Conservation (phyloP, 257 asterid genomes). For the Solanum sejunctum region DNA sequence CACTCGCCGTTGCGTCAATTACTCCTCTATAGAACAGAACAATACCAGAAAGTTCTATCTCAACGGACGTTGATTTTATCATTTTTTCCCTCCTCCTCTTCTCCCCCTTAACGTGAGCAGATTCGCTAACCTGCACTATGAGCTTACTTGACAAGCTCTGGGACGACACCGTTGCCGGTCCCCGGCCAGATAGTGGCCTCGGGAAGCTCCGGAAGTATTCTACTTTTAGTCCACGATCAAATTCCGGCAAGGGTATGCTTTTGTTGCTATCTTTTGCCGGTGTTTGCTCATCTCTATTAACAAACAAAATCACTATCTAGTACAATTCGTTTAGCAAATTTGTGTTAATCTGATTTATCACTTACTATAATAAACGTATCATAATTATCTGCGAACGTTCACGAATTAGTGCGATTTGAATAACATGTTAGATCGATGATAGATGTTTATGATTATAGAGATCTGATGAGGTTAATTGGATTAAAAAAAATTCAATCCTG, state of each 20-base stretch:
- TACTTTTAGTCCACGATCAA: conserved; percentile 43
- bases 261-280: conserved; percentile 20
- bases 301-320: not conserved
- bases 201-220: conserved; percentile 68
- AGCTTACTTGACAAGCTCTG: conserved; percentile 84
- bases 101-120: not conserved
- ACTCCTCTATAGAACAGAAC: not conserved
- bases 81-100: not conserved
- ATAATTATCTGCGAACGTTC: not conserved
- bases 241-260: conserved; percentile 72
- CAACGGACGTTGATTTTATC: not conserved
- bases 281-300: not conserved
- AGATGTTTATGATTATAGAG: not conserved
- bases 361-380: not conserved
- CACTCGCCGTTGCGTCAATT: not conserved
- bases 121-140: conserved; percentile 23
- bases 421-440: not conserved
- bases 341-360: not conserved
- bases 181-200: conserved; percentile 74
- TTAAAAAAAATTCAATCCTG: not conserved
- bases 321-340: not conserved
- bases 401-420: not conserved
- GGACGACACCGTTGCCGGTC: conserved; percentile 94
- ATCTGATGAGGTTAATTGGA: not conserved
- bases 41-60: not conserved